Base-by-base conservation (phyloP, 2,329 filamentous ascomycete species). In the Sarocladiaceae sp. region DNA sequence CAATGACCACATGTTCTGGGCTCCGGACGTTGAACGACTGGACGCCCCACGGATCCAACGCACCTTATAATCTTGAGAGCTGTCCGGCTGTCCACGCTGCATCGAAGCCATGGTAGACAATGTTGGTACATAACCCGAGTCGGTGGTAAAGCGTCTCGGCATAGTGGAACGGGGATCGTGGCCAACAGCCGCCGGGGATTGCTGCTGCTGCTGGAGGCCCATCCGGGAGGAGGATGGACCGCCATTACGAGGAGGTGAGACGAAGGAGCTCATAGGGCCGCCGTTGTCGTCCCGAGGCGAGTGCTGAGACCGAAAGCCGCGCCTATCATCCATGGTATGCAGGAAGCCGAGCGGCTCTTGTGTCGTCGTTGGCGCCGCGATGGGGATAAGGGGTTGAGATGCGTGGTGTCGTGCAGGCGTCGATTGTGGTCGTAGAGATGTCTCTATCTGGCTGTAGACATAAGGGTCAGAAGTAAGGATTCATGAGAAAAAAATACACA, bases 131-230 rank as follows among this genome's bases (percentile, higher is more conserved):
- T 89, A 77, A 66, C 88, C 76, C 68, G 87, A 82, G 68, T 95
- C 94, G 47, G 90, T 93, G 51, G 91, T 97, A 68, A 97, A 97
- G 60, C 91, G 85, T 59, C 91, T 83, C 66, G 90, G 88, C 61
- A 97, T 74, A 55, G 82, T 82, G 51, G 80, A 79, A 65, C 90
- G 82, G 53, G 78, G 77, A 60, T 95, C 88, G 63, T 80, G 76
- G 51, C 76, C 63, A 48, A 72, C 46, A 33, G 51, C 45, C 43
- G 58, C 56, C 44, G 55, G 35, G 49, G 71, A 63, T 46, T 73
- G 66, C 51, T 76, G 66, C 52, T 76, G 72, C 52, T 76, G 76
- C 51, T 70, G 72, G 62, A 82, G 73, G 59, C 81, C 79, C 40
- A 32, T 41, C 37, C 37, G 26, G 37, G 37, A 10, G 23, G 37